Base-by-base conservation (phyloP, 2,329 filamentous ascomycete species). In the Diaporthe velutina region DNA sequence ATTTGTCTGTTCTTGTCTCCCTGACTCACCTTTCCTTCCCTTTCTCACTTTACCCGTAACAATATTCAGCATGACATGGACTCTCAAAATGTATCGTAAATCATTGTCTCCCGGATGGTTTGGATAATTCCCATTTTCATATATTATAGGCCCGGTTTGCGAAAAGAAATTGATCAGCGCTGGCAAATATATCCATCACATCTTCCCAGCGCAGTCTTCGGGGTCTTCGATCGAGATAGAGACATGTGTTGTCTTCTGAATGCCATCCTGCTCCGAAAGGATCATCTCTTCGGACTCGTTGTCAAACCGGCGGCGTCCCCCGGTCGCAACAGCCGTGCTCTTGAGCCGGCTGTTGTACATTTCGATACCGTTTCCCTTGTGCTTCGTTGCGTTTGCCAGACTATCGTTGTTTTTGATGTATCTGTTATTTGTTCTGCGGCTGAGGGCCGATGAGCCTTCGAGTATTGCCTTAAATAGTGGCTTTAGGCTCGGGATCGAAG, bases 401-500 rank as follows among this genome's bases (percentile, higher is more conserved):
- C 64, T 68, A 1, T 54, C 48, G 10, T 12, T 68, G 33, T 68
- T 40, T 10, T 33, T 17, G 6, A 54, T 7, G 22, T 68, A 54
- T 8, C 38, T 38, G 61, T n/a, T n/a, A n/a, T 50, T 52, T n/a
- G 64, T 67, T 19, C 64, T 67, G 9, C 45, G 45, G 33, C 64
- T 52, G 45, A 67, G 64, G 22, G 45, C 30, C 22, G 33, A 67
- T 9, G 64, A 67, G 30, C 70, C 55, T n/a, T 40, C 70, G 33
- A 72, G 57, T 19, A 72, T 30, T 13, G 71, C 73, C 45, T 78
- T 79, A 77, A 81, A 80, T 8, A 81, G 75, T 10, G 80, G 79
- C 35, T 79, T 80, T 45, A 81, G 77, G 68, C 77, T 79, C 4
- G 80, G 80, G 57, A 80, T 77, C 58, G 75, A 79, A 55, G 80